A percentile compares a stretch with the other conserved stretches of the same genome.
Evolutionary conservation across 306 rosid genomes (phyloP).

Genomic region (Benincasa hispida): DNA sequence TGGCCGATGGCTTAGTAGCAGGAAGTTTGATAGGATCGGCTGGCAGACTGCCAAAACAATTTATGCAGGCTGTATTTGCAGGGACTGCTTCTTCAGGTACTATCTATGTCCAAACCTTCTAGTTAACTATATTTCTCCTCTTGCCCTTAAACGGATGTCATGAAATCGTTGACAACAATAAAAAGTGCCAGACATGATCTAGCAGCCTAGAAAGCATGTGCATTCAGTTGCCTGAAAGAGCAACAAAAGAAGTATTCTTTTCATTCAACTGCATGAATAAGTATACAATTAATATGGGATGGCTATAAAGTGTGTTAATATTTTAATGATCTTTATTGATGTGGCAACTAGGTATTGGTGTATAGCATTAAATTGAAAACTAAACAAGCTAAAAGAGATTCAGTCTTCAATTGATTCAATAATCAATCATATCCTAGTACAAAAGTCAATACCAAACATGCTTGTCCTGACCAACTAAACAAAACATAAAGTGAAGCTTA

Average conservation of each 20-base stretch:
- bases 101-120: background rate
- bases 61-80: constrained; percentile 95
- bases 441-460: background rate
- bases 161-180: background rate
- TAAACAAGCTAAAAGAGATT: background rate
- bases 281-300: background rate
- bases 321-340: constrained; percentile 6
- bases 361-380: background rate
- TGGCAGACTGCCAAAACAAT: constrained; percentile 73
- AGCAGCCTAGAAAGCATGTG: constrained; percentile 4
- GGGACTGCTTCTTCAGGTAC: constrained; percentile 96
- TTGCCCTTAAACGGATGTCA: background rate
- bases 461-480: background rate
- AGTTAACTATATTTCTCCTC: background rate
- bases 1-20: constrained; percentile 76
- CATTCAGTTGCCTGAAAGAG: background rate
- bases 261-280: constrained; percentile 1
- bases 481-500: background rate
- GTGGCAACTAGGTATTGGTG: constrained; percentile 6
- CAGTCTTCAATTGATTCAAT: background rate
- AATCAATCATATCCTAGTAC: background rate
- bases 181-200: background rate
- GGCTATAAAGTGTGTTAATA: background rate
- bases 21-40: constrained; percentile 94
- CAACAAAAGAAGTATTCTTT: background rate